Base-by-base conservation (phyloP, 352 stramenopile genomes). In the Pythium aristosporum region DNA sequence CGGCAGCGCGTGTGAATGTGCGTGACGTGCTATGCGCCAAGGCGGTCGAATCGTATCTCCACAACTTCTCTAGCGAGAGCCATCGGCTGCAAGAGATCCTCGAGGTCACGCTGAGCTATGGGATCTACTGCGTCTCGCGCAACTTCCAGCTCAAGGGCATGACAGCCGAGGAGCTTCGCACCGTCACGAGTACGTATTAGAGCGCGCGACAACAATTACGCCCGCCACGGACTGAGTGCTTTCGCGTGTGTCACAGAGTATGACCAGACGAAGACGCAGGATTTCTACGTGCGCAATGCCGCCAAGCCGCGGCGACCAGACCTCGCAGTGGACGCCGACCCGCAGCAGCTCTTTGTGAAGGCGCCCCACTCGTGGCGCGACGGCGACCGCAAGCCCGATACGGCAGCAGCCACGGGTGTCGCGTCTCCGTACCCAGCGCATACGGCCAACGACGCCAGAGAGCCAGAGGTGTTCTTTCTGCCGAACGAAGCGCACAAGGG, bases 101-200 rank as follows among this genome's bases (percentile, higher is more conserved):
- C 10, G 81, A 89, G 65, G 67, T 91, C 23, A 82, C 77, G 25
- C 73, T 91, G 30, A 87, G 79, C 72, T 92, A 92, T 43, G 83
- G 83, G 36, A 73, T 89, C 49, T 70, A 82, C 65, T 92, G 83
- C 59, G 71, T 91, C 20, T 72, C 79, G 21, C 79, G 76, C 53
- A 86, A 79, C 46, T 88, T 85, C 63, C 79, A 78, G 61, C 73
- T 91, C 55, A 79, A 82, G 56, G 76, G 73, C 43, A 78, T 91
- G 51, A 85, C 64, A 21, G 73, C 84, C 55, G 72, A 75, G 34
- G 80, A 91, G 65, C 76, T 92, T 36, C 75, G 71, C 51, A 65
- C 61, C 23, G 66, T 91, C 66, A 91, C 83, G 20, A 68, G 73
- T 88, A 71, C 55, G 73, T 55, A 20, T 18, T 16, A 7, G 32